Base-by-base conservation (phyloP, 106 monocot genomes). In the Amphibolis antarctica region DNA sequence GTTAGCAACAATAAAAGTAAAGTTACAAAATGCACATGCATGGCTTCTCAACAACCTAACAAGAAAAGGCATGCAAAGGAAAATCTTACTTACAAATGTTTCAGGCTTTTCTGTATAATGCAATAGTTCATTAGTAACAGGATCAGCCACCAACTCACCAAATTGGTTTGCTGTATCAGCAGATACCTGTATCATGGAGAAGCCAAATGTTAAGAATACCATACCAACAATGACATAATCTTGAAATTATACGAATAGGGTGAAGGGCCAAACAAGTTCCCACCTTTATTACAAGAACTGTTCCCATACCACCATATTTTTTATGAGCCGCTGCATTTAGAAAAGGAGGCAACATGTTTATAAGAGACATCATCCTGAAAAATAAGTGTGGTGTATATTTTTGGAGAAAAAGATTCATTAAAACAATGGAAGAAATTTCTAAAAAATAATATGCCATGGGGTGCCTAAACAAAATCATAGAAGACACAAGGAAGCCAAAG, bases 51-150 rank as follows among this genome's bases (percentile, higher is more conserved):
- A 11, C 25, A 60, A 3, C 31, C 19, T 36, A 60, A 36, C 17
- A 62, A 1, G 13, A 28, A 31, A 10, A 51, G 30, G 11, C 43
- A 24, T 0, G 29, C 18, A 29, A 27, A 55, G 44, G 51, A 56
- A 36, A 14, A 56, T 28, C 18, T 61, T 28, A 47, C 90, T 74
- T 60, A 98, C 96, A 82, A 98, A 98, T 59, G 90, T 98, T 58
- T 93, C 92, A 52, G 92, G 92, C 62, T 92, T 92, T 75, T 92
- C 92, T 11, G 92, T 84, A 52, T 92, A 92, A 49, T 92, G 92
- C 25, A 92, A 65, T 25, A 92, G 77, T 66, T 86, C 92, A 53
- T 84, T 82, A 60, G 86, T 84, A 1, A 63, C 57, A 55, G 76
- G 83, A 70, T 92, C 92, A 51, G 92, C 86, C 54, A 92, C 92